Evolutionary conservation across 2,329 filamentous ascomycete species (phyloP).

Genomic region (Dactylella cylindrospora): DNA sequence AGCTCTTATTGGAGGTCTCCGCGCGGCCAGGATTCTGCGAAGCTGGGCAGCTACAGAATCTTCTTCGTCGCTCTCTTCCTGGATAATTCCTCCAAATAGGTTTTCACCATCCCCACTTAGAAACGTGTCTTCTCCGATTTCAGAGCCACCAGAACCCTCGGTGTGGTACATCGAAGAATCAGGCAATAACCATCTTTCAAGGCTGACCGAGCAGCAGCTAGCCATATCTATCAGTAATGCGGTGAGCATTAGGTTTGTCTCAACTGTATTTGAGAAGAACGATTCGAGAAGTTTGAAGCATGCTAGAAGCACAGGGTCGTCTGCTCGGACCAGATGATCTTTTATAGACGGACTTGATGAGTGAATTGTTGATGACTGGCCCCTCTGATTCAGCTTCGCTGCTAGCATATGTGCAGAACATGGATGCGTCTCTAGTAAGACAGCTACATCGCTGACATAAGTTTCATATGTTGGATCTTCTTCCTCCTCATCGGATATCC

Average conservation of each 20-base stretch:
- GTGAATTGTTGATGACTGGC: slow-evolving; percentile 60
- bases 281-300: slow-evolving; percentile 70
- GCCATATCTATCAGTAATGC: slow-evolving; percentile 79
- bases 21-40: slow-evolving; percentile 50
- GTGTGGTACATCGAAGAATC: slow-evolving; percentile 66
- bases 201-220: slow-evolving; percentile 77
- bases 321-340: slow-evolving; percentile 63
- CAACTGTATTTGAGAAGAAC: slow-evolving; percentile 87
- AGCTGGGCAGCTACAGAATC: slow-evolving; percentile 24
- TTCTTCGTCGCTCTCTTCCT: slow-evolving; percentile 24
- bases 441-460: slow-evolving; percentile 70
- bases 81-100: slow-evolving; percentile 21
- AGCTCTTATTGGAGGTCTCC: slow-evolving; percentile 49
- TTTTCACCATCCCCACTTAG: slow-evolving; percentile 47
- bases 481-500: slow-evolving; percentile 68
- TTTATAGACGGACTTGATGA: slow-evolving; percentile 63
- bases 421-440: slow-evolving; percentile 69
- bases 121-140: slow-evolving; percentile 50
- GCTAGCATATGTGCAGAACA: slow-evolving; percentile 71
- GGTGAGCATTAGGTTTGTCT: slow-evolving; percentile 85
- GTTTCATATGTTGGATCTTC: slow-evolving; percentile 64
- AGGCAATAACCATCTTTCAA: slow-evolving; percentile 88
- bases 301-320: slow-evolving; percentile 66
- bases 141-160: slow-evolving; percentile 50
- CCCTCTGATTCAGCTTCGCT: slow-evolving; percentile 61